Evolutionary conservation across 495 filamentous ascomycete species (phyloP), one percentile per base, ranked within the genome.

Genomic region (Extremus antarcticus): DNA sequence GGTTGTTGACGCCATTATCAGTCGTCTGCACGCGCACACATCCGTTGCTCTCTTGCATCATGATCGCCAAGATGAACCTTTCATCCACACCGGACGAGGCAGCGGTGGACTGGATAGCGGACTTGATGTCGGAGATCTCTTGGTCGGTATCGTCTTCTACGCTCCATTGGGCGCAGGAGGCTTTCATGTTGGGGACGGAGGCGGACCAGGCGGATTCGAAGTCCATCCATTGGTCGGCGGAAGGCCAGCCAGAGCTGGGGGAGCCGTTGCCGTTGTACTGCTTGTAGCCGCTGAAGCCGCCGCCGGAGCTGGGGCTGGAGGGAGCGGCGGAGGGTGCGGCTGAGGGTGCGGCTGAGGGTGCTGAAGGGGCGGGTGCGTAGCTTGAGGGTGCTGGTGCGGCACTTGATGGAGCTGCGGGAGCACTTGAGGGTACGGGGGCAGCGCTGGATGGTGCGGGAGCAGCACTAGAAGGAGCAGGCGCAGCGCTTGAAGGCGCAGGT

Each of bases 121-220:
- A 24, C 24, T 60, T 54, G 13, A 65, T 22, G 15, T 62, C 84
- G 60, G 90, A 86, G 29, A 91, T 87, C 65, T 97, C 91, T 24
- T 89, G 78, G 61, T 91, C 86, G 46, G 69, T 67, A 63, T 74
- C 72, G 62, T 77, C 62, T 13, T 62, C 38, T 16, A 64, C 62
- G 47, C 48, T 38, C 48, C 65, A 74, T 57, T 76, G 68, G 15
- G 60, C 49, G 62, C 78, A 81, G 15, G 74, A 74, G 24, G 53
- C 29, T 4, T 38, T 29, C 60, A 82, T 71, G 48, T 66, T 62
- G 4, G 53, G 62, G 47, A 67, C 56, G 69, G 78, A 80, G 52
- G 53, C 59, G 0, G 64, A 59, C 59, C 59, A 62, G 55, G 56
- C 56, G 43, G 23, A 24, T 38, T 62, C 59, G n/a, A 53, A 62